A percentile compares a stretch with the other conserved stretches of the same genome.
phyloP scores from a whole-genome alignment of 331 rosid species.

The Rosa hybrid region DNA sequence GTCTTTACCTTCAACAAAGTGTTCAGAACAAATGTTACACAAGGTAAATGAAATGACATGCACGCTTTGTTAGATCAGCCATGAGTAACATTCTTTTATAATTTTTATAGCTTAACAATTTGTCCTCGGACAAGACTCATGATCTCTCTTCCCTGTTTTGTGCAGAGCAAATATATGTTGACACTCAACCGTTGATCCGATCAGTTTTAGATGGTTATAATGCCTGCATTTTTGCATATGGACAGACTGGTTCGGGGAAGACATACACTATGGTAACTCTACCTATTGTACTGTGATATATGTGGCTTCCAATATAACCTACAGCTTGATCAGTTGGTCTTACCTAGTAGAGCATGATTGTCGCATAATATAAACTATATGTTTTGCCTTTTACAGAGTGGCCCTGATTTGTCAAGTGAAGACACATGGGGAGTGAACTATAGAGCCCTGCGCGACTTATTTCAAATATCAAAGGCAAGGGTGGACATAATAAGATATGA shows the following conservation, averaged over 20 bases:
- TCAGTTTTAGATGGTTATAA: conserved; percentile 93
- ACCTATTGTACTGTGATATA: neutral
- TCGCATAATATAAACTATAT: neutral
- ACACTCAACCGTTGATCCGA: conserved; percentile 76
- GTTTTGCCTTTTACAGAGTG: conserved; percentile 56
- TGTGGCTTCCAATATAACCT: neutral
- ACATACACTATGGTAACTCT: conserved; percentile 93
- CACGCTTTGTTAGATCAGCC: neutral
- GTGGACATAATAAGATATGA: conserved; percentile 67
- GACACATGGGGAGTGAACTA: conserved; percentile 98
- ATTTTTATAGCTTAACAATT: neutral
- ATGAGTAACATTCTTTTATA: neutral
- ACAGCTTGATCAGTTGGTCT: neutral
- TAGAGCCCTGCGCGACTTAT: conserved; percentile 87
- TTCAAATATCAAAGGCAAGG: conserved; percentile 74
- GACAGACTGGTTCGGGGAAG: conserved; percentile 99
- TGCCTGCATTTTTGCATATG: conserved; percentile 94
- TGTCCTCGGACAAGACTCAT: conserved; percentile 17
- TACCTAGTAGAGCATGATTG: neutral
- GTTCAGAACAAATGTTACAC: conserved; percentile 82
- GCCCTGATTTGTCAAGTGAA: conserved; percentile 85
- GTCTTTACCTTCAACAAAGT: conserved; percentile 92
- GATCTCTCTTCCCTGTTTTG: conserved; percentile 14
- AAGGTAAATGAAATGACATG: conserved; percentile 46
- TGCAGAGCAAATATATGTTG: conserved; percentile 94